Base-by-base conservation (phyloP, 2,329 filamentous ascomycete genomes). In the Claviceps sp. region DNA sequence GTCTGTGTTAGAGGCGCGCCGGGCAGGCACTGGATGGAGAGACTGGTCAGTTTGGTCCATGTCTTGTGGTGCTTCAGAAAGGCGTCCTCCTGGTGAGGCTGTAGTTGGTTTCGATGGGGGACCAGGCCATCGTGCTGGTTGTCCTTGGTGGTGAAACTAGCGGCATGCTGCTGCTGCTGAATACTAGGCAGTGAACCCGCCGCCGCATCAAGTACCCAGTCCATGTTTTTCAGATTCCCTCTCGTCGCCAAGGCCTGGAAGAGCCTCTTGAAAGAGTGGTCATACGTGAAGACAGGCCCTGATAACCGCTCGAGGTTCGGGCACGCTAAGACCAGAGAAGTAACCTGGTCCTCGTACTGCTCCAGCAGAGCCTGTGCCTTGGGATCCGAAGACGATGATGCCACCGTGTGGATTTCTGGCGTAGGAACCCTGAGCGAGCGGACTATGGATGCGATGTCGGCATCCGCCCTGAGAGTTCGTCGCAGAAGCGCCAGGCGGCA, bases 291-390 rank as follows among this genome's bases (percentile, higher is more conserved):
- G 51, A 77, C 71, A 41, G 77, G 75, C 0, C 80, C 79, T 11
- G 72, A 65, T 6, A 84, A 65, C 48, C 72, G 70, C 64, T 84
- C 80, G 11, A 85, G 67, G 56, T 84, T 83, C 2, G 81, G 81
- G 52, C 80, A 84, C 0, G 78, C 75, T 79, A 82, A 81, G 53
- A 84, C 70, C 24, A 84, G 64, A 5, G 80, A 75, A 0, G 80
- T 79, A 1, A 82, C 70, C 3, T 79, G 62, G 56, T 81, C 73
- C 54, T 79, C 71, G 59, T 84, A 83, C 46, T 74, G 69, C 38
- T 74, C 72, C 18, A 65, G 48, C 11, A 67, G 58, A n/a, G 69
- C 62, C 13, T 66, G 64, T 20, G 56, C 55, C 55, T 60, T 62
- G 26, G 54, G 37, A 37, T 37, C 47, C 1, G 55, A 52, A 13